Percentiles rank a stretch among this genome's conserved stretches.
phyloP scores from a whole-genome alignment of 208 protist species.

The Chromosphaera perkinsii region DNA sequence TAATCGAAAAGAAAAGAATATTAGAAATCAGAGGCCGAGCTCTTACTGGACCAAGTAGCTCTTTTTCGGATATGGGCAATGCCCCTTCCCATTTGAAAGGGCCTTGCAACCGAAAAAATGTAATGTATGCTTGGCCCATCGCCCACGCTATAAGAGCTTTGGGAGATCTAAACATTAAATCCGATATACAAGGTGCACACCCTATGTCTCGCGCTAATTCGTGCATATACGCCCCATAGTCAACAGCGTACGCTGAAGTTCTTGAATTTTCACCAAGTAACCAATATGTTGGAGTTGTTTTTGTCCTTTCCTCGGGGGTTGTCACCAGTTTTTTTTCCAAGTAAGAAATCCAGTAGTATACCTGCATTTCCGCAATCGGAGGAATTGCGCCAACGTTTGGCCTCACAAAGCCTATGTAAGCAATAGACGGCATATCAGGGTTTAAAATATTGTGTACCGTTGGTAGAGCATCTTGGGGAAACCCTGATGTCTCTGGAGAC shows the following conservation, averaged over 20 bases:
- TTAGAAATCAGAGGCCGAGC: too few relatives aligned
- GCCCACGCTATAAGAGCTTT: background rate
- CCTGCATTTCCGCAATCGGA: conserved; percentile 13
- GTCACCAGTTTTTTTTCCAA: background rate
- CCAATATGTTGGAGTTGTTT: background rate
- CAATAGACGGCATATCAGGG: background rate
- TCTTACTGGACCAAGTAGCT: too few relatives aligned
- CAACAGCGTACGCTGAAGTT: conserved; percentile 3
- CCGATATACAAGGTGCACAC: too few relatives aligned
- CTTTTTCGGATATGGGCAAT: too few relatives aligned
- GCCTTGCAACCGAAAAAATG: conserved; percentile 7
- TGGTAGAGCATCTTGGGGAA: too few relatives aligned
- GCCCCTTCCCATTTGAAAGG: too few relatives aligned
- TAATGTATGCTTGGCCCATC: conserved; percentile 9
- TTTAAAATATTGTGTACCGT: conserved; percentile 12
- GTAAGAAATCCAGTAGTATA: background rate
- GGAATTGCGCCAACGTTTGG: conserved; percentile 22
- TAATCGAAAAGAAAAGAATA: too few relatives aligned
- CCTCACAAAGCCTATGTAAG: conserved; percentile 19
- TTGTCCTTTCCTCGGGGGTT: background rate
- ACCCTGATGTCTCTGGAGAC: background rate
- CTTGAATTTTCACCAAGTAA: background rate
- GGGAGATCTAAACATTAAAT: too few relatives aligned
- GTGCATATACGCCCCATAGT: conserved; percentile 23
- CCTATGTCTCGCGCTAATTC: conserved; percentile 4